Evolutionary conservation across 306 rosid species (phyloP), one percentile per base, ranked within the genome.

Genomic region (Prunus mume): DNA sequence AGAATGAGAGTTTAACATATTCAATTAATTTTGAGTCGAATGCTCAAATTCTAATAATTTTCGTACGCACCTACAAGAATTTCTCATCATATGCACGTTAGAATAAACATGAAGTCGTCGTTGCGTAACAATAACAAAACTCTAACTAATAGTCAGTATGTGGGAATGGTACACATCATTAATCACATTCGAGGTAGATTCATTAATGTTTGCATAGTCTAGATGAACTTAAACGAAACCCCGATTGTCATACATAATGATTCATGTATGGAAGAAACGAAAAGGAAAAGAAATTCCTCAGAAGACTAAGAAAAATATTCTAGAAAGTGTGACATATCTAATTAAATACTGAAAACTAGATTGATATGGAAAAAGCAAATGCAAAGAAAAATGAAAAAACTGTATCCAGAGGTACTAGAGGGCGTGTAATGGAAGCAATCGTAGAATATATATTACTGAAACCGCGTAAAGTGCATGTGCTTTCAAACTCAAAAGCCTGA

Each of bases 391-490:
- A 68, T 9, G 32, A 3, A 27, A 25, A 61, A 30, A 1, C 11
- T 3, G 12, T 10, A 11, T 11, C 52, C 3, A 57, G 28, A 76
- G 18, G 61, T 45, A 43, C 45, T 30, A 56, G 77, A 78, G 75
- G 77, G 89, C 93, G 87, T 88, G 87, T 73, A 68, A 45, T 10
- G 55, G 58, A 86, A 90, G 92, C 84, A 69, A 84, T 18, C 65
- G 32, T 46, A 49, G 86, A 86, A 90, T 90, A 87, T 85, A 41
- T 17, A 38, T 6, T 62, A 63, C 88, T 68, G 67, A 91, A 89
- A 89, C 91, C 93, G 91, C 93, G 93, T 91, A 69, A 87, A 91
- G 86, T 74, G 83, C 89, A 86, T 84, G 81, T 84, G 83, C 90
- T 79, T 84, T 79, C 46, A 56, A 62, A 28, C 76, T 84, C 72